phyloP scores from a whole-genome alignment of 1,284 basidiomycete species.

The Calocybe gambosa region DNA sequence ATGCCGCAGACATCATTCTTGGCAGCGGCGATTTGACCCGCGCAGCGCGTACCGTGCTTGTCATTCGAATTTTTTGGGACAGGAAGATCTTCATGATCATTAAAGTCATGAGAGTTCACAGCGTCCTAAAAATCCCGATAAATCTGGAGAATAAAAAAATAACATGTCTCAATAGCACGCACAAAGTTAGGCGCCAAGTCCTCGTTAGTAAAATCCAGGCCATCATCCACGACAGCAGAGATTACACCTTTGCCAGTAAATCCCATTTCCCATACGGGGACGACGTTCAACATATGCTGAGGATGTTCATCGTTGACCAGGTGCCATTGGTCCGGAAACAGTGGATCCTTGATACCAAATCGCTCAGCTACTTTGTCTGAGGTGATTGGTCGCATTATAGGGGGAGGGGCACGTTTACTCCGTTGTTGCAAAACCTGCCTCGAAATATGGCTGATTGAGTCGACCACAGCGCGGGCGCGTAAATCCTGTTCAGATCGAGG shows the following conservation, averaged over 20 bases:
- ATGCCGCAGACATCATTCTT: slow-evolving; percentile 94
- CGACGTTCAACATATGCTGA: slow-evolving; percentile 81
- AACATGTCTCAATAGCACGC: slow-evolving; percentile 28
- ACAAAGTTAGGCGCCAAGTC: slow-evolving; percentile 92
- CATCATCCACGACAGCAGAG: slow-evolving; percentile 92
- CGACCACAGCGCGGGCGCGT: slow-evolving; percentile 38
- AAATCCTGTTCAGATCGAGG: slow-evolving; percentile 35
- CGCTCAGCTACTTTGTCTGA: slow-evolving; percentile 49
- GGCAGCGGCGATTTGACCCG: slow-evolving; percentile 92
- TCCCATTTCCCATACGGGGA: slow-evolving; percentile 78
- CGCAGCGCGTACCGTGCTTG: slow-evolving; percentile 98
- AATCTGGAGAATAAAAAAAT: slow-evolving; percentile 9
- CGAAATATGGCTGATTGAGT: slow-evolving; percentile 52
- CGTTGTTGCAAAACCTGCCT: slow-evolving; percentile 60
- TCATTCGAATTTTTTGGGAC: slow-evolving; percentile 88
- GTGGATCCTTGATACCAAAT: slow-evolving; percentile 78
- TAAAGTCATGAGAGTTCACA: slow-evolving; percentile 93
- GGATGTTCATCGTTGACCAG: slow-evolving; percentile 72
- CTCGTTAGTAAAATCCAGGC: slow-evolving; percentile 84
- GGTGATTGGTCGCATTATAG: slow-evolving; percentile 32
- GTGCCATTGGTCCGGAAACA: slow-evolving; percentile 93
- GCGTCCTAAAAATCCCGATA: slow-evolving; percentile 56
- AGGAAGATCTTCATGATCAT: slow-evolving; percentile 88
- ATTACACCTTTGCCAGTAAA: slow-evolving; percentile 85
- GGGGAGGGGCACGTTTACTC: slow-evolving; percentile 64